Conservation (phyloP, 805 yeast species). For the Candida nonsorbophila region DNA sequence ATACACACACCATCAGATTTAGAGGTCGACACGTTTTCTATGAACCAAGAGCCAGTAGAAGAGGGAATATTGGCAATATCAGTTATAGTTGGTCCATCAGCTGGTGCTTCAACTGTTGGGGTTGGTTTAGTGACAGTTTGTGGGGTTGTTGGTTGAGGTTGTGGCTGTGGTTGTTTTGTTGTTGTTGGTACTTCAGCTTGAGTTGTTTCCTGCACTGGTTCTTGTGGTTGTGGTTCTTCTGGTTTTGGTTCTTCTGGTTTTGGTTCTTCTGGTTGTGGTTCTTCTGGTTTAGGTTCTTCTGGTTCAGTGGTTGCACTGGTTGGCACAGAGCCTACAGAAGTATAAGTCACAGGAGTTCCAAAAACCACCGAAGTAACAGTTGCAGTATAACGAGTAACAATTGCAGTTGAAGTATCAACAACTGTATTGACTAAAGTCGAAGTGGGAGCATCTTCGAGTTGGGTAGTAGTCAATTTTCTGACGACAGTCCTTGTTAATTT, state of each 20-base stretch:
- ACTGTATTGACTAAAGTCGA: conserved; percentile 23
- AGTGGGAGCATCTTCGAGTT: conserved; percentile 24
- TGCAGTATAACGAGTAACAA: conserved; percentile 38
- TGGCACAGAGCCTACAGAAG: conserved; percentile 30
- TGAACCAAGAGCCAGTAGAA: conserved; percentile 25
- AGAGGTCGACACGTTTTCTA: conserved; percentile 27
- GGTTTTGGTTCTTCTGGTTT: conserved; percentile 2
- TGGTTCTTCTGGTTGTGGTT: conserved; percentile 1
- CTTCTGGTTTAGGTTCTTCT: conserved; percentile 8
- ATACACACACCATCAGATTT: conserved; percentile 25
- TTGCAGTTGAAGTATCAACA: conserved; percentile 26
- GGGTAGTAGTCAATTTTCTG: conserved; percentile 25
- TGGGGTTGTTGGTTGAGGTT: conserved; percentile 5
- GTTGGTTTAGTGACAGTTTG: conserved; percentile 7
- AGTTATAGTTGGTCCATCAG: conserved; percentile 23
- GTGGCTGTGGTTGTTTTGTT: conserved; percentile 2
- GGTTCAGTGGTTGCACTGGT: conserved; percentile 12
- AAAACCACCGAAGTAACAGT: conserved; percentile 39
- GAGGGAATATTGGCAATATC: conserved; percentile 18
- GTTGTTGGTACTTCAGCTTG: conserved; percentile 4
- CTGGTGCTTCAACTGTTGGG: conserved; percentile 8
- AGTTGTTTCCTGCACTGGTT: conserved; percentile 4
- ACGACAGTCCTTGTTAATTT: conserved; percentile 31
- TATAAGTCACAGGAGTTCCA: conserved; percentile 30
- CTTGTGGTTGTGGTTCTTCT: conserved; percentile 3